Evolutionary conservation across 2,329 filamentous ascomycete genomes (phyloP), one percentile per base, ranked within the genome.

Genomic region (Helicocarpus griseus): DNA sequence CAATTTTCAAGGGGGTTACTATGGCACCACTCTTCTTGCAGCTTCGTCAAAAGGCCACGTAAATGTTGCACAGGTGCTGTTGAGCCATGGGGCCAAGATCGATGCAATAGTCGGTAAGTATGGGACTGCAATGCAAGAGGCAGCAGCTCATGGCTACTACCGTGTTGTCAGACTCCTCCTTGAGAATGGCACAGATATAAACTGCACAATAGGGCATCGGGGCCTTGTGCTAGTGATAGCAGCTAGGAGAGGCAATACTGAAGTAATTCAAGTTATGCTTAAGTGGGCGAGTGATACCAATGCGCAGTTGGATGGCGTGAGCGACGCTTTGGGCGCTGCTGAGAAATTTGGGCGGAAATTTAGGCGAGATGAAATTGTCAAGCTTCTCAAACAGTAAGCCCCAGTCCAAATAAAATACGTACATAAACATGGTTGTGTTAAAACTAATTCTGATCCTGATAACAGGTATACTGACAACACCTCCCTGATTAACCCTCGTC

Each of bases 61-160:
- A 35, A 52, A 59, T 4, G 54, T 69, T 14, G 58, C 68, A 11
- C 41, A 60, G 29, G 41, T 63, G 1, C 58, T 72, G 1, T 43
- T 68, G 14, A 49, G 54, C 17, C 50, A 43, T 5, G 62, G 60
- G n/a, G 62, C 59, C n/a, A 54, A 66, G 38, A 57, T 65, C 17
- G 57, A 62, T 33, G 7, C 2, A 35, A 35, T 13, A 3, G 17
- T 39, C 36, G 36, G 19, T 21, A 13, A 22, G 17, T 39, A 21
- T 11, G 7, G 17, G 7, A 21, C 11, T 13, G 7, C 36, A 2
- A 39, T 39, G 22, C 36, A 39, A 39, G 36, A 39, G 36, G 36
- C 36, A 2, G 36, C 36, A 39, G 36, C 6, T 39, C 36, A 39
- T 21, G 13, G 13, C 36, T 21, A 22, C 17, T 3, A 17, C 4